Conservation (phyloP, 208 protist genomes). For the Sergeia podlipaevii region DNA sequence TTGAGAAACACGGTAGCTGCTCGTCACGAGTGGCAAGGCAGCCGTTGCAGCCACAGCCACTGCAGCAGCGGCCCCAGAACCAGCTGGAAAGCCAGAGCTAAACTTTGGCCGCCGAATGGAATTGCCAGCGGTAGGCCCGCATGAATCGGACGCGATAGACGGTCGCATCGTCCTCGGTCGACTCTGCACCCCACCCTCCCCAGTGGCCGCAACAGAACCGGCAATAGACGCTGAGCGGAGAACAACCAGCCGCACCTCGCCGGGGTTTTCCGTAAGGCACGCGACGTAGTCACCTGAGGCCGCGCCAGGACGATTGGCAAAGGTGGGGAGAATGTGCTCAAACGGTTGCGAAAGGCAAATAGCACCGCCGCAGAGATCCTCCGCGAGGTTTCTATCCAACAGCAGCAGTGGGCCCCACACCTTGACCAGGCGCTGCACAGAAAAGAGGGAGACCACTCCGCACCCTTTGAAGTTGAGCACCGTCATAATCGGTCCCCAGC, state of each 20-base stretch:
- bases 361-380: conserved; percentile 48
- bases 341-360: conserved; percentile 53
- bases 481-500: conserved; percentile 36
- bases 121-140: background rate
- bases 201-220: background rate
- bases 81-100: background rate
- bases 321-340: conserved; percentile 38
- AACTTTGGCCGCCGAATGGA: conserved; percentile 1
- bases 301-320: conserved; percentile 45
- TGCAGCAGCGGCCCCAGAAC: background rate
- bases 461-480: conserved; percentile 67
- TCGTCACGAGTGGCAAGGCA: conserved; percentile 12
- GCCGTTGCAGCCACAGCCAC: background rate
- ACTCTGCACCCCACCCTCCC: background rate
- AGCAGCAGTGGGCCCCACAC: conserved; percentile 84
- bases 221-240: conserved; percentile 17
- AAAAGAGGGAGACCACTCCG: conserved; percentile 77
- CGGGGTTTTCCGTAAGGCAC: conserved; percentile 44
- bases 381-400: conserved; percentile 63
- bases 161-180: background rate
- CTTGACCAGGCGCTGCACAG: conserved; percentile 60
- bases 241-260: conserved; percentile 59
- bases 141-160: background rate
- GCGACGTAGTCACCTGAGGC: conserved; percentile 69
- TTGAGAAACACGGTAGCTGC: conserved; percentile 57